Base-by-base conservation (phyloP, 2,329 filamentous ascomycete species). In the Diplodia mutila region DNA sequence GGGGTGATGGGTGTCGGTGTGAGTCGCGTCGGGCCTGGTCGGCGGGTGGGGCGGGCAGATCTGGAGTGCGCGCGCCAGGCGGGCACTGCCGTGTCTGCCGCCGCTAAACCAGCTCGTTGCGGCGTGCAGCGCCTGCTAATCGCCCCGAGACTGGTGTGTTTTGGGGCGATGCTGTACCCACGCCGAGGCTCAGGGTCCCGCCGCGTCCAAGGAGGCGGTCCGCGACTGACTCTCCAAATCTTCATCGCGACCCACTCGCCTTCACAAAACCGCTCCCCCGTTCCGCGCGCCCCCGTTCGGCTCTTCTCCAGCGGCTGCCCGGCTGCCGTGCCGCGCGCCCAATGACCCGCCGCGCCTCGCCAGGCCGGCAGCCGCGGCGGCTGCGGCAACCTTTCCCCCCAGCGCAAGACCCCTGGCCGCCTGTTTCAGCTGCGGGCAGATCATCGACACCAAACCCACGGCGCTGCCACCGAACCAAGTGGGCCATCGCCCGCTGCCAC, bases 1-100 rank as follows among this genome's bases (percentile, higher is more conserved):
- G 59, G 59, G 59, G 59, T 63, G 49, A 52, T 29, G 25, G 34
- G 42, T 48, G 55, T 61, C 59, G 59, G 59, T 63, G 59, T 51
- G 46, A 63, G 59, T 61, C 57, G 39, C 39, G 53, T 46, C 42
- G 8, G 42, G 53, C 29, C n/a, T 16, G 18, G 27, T 37, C 11
- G 8, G 18, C 11, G 32, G 39, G 59, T 63, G 42, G 42, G 59
- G 29, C 27, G 59, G 59, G 59, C 59, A 63, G 59, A 63, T 63
- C 59, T 63, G 59, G 46, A 51, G 57, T 61, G 57, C 42, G 57
- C 42, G 57, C 16, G 42, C 57, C 39, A 48, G 57, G 57, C 57
- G 59, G 59, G 59, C 59, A 46, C 59, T 63, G 59, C 59, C 59
- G 59, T 51, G 59, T 29, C 27, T 46, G 57, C 57, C 59, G 59